Evolutionary conservation across 2,329 filamentous ascomycete genomes (phyloP), one percentile per base, ranked within the genome.

Genomic region (Cryphonectria nitschkei): DNA sequence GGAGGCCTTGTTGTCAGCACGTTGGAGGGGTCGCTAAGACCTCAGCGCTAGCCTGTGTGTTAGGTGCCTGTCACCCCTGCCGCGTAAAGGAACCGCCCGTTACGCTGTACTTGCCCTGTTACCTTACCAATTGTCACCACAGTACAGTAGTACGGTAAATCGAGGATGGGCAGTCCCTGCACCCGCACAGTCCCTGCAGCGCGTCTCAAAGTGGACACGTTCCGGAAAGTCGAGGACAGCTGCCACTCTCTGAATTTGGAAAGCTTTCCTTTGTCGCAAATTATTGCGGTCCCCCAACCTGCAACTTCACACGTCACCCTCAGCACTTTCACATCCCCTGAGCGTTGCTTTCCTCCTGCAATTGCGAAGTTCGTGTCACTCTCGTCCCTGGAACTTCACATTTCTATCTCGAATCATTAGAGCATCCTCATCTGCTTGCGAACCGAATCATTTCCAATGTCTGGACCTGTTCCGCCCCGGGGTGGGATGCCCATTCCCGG

Each of bases 401-500:
- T 37, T 63, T 39, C 14, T 6, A 26, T 8, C 32, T 39, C 37
- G 7, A 11, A n/a, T 11, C 39, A 2, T n/a, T 29, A 26, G 37
- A 32, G 32, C 22, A 37, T 22, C 22, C 39, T 14, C 52, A 41
- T 13, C 16, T 43, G 13, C 37, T 43, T 39, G 60, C 19, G 61
- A 63, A 64, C 26, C 52, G 61, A 39, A 13, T 26, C 14, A 29
- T 22, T 52, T 60, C 60, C 52, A 39, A 70, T 72, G 70, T 52
- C 67, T 66, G 54, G 64, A 65, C 63, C 60, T 58, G 67, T 68
- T 43, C 71, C 72, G 29, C 65, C 62, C n/a, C 63, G 37, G 14
- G 69, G 69, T 58, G 72, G 69, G 22, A 73, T 71, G 68, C 71
- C 70, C 22, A 66, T 66, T 29, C 65, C 65, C 13, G 65, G 65